Evolutionary conservation across 2,329 filamentous ascomycete species (phyloP).

Genomic region (Xenoacremonium recifei): DNA sequence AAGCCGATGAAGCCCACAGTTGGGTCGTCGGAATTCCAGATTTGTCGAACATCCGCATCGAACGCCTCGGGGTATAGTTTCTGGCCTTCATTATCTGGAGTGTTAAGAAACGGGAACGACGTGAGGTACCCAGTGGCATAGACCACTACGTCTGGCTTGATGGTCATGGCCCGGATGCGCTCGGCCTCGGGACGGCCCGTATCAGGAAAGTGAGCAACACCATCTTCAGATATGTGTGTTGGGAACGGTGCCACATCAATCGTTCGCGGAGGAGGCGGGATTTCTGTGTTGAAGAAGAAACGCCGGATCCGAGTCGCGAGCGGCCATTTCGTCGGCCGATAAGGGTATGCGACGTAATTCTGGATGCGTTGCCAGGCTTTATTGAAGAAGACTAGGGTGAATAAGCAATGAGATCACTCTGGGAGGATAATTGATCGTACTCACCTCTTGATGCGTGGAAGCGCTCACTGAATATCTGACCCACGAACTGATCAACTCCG

Average conservation of each 20-base stretch:
- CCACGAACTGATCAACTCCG: constrained; percentile 20
- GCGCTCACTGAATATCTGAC: constrained; percentile 23
- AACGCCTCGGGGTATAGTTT: constrained; percentile 39
- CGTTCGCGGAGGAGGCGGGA: constrained; percentile 19
- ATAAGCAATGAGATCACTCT: neutral
- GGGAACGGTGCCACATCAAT: constrained; percentile 39
- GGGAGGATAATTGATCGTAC: constrained; percentile 2
- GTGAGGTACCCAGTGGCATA: constrained; percentile 45
- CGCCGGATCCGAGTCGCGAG: constrained; percentile 29
- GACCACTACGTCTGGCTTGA: constrained; percentile 42
- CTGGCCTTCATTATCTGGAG: constrained; percentile 13
- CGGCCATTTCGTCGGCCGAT: constrained; percentile 25
- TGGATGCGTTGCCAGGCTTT: constrained; percentile 34
- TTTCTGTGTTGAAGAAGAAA: constrained; percentile 30
- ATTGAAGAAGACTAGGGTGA: constrained; percentile 29
- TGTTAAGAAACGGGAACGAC: constrained; percentile 37
- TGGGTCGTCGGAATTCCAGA: constrained; percentile 43
- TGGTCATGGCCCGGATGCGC: constrained; percentile 23
- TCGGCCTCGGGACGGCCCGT: constrained; percentile 30
- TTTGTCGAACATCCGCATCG: constrained; percentile 47
- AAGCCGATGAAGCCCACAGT: constrained; percentile 46
- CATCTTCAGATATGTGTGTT: constrained; percentile 27
- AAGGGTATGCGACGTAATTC: constrained; percentile 33
- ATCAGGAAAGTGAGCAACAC: constrained; percentile 30
- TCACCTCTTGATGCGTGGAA: constrained; percentile 24